Evolutionary conservation across 257 asterid genomes (phyloP).

Genomic region (Leonotis leonurus): DNA sequence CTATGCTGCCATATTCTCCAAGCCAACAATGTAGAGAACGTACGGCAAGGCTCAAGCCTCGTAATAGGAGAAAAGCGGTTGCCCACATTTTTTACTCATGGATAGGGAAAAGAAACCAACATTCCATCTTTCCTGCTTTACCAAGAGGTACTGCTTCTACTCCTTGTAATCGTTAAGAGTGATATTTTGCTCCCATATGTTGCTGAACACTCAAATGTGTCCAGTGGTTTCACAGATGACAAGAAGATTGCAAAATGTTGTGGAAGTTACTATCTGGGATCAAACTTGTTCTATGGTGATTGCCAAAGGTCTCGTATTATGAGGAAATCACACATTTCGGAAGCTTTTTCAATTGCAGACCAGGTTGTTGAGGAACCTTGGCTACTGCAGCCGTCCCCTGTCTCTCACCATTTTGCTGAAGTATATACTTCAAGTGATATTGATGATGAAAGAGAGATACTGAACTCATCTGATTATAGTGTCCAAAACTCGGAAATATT

Average conservation of each 20-base stretch:
- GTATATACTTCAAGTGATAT: constrained; percentile 26
- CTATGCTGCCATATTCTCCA: constrained; percentile 35
- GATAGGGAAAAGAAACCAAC: constrained; percentile 28
- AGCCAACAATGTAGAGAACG: constrained; percentile 36
- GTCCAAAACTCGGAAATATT: constrained; percentile 25
- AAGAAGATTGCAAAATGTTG: constrained; percentile 33
- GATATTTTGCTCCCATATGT: constrained; percentile 32
- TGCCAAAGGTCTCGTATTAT: constrained; percentile 20
- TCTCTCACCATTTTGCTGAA: constrained; percentile 26
- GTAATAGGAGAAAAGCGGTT: constrained; percentile 35
- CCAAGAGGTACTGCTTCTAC: constrained; percentile 50
- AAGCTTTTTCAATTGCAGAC: constrained; percentile 23
- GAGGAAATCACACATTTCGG: constrained; percentile 26
- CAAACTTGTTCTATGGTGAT: constrained; percentile 33
- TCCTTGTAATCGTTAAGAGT: constrained; percentile 15
- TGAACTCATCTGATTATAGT: constrained; percentile 23
- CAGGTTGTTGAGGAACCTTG: constrained; percentile 86
- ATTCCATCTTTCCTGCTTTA: constrained; percentile 24
- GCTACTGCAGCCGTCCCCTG: constrained; percentile 47
- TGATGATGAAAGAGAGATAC: constrained; percentile 25
- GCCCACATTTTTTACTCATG: constrained; percentile 29
- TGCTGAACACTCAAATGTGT: constrained; percentile 82
- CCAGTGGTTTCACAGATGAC: constrained; percentile 80
- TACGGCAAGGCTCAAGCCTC: constrained; percentile 28
- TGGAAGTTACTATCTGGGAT: constrained; percentile 30